Base-by-base conservation (phyloP, 352 stramenopile species). In the Pythium vanterpoolii region DNA sequence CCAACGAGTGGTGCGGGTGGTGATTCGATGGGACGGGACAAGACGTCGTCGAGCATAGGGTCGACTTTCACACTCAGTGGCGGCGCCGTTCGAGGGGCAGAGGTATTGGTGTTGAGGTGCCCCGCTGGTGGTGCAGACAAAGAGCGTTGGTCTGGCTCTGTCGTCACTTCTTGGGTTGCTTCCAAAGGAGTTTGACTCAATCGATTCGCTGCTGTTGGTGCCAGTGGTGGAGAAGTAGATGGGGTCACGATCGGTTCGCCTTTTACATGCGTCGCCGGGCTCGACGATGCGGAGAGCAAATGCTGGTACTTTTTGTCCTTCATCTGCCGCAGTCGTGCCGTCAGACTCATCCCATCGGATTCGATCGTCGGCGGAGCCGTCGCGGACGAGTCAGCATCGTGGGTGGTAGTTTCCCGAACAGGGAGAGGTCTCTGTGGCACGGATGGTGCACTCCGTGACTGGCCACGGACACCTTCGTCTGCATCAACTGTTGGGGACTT, bases 101-200 rank as follows among this genome's bases (percentile, higher is more conserved):
- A n/a, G 27, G 27, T 11, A 21, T 3, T 34, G 13, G 10, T 38
- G 33, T 9, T 9, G 10, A 14, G 33, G 16, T 18, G 33, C 16
- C 33, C 33, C 10, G 5, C 33, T 38, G 33, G 33, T 38, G 11
- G 33, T 38, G 33, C 11, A 14, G 3, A 9, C 2, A 18, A 14
- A 38, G 33, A 38, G 11, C 16, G 33, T 14, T 10, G 33, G 33
- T 38, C 16, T 44, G 2, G 14, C 6, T 27, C 16, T 19, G 38
- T 10, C 3, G n/a, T 21, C 18, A 26, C 11, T 7, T 23, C 38
- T 10, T 42, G n/a, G 61, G 39, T 54, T 60, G 51, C 64, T 43
- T 40, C 58, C 64, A 51, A 4, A 54, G 62, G 50, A 53, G 39
- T 45, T 11, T 45, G 39, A 21, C 7, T 45, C 16, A 23, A 19